A percentile compares a stretch with the other conserved stretches of the same genome.
phyloP scores from a whole-genome alignment of 306 rosid genomes.

The Cicer judaicum region DNA sequence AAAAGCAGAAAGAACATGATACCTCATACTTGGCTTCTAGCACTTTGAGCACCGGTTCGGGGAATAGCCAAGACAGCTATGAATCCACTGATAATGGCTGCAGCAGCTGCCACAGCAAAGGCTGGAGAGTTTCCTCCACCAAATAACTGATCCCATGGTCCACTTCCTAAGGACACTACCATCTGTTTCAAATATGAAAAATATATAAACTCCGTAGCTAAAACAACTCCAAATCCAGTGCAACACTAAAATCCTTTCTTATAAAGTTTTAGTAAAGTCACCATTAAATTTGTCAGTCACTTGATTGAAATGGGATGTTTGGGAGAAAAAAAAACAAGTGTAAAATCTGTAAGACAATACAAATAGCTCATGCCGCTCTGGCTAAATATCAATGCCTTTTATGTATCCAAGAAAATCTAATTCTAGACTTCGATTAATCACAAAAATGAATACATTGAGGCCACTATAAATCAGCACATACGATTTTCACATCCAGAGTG shows the following conservation, averaged over 20 bases:
- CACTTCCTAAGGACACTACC: slow-evolving; percentile 89
- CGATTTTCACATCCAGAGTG: slow-evolving; percentile 33
- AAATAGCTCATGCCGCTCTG: slow-evolving; percentile 30
- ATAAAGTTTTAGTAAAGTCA: slow-evolving; percentile 16
- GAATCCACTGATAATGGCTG: slow-evolving; percentile 87
- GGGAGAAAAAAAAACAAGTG: slow-evolving; percentile 34
- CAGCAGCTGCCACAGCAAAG: slow-evolving; percentile 82
- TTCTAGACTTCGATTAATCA: slow-evolving; percentile 28
- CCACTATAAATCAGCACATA: slow-evolving; percentile 12
- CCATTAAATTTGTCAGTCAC: slow-evolving; percentile 29
- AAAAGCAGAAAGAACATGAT: slow-evolving; percentile 53
- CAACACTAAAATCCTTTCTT: not conserved
- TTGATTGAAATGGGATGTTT: slow-evolving; percentile 28
- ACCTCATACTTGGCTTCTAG: slow-evolving; percentile 75
- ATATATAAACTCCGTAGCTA: slow-evolving; percentile 38
- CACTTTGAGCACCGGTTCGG: slow-evolving; percentile 69
- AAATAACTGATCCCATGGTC: slow-evolving; percentile 99
- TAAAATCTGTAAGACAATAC: slow-evolving; percentile 17
- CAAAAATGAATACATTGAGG: slow-evolving; percentile 13
- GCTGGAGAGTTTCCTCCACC: slow-evolving; percentile 99
- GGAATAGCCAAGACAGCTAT: slow-evolving; percentile 83
- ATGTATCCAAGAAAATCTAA: slow-evolving; percentile 35
- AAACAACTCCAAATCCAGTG: slow-evolving; percentile 21
- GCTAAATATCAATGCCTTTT: slow-evolving; percentile 6
- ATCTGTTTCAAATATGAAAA: slow-evolving; percentile 67